A percentile compares a stretch with the other conserved stretches of the same genome.
Evolutionary conservation across 2,329 filamentous ascomycete genomes (phyloP).

Genomic region (Myriosclerotinia duriaeana): DNA sequence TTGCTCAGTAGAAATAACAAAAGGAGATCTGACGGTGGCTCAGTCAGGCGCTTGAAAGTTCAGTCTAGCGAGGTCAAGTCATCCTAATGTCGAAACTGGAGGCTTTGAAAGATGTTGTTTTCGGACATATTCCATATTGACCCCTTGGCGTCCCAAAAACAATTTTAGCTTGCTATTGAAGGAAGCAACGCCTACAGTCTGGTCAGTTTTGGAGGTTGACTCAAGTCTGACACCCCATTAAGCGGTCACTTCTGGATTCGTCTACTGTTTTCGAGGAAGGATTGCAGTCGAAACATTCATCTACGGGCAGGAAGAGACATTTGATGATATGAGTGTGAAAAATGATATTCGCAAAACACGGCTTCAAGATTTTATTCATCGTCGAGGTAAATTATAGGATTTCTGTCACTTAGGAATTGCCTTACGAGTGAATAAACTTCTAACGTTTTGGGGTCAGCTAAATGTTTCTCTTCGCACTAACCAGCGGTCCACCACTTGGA

Average conservation of each 20-base stretch:
- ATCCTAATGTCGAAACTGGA: no score
- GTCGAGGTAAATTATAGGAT: no score
- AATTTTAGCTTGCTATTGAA: background rate
- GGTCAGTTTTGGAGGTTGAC: background rate
- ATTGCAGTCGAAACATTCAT: background rate
- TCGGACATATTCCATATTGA: no score
- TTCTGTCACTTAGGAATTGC: background rate
- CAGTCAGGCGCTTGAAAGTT: no score
- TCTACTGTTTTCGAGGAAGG: no score
- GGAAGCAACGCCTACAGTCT: background rate
- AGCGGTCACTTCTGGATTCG: background rate
- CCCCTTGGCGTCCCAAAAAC: background rate
- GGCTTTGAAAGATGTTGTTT: no score
- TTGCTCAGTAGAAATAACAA: no score
- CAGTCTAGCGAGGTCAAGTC: no score
- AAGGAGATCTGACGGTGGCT: no score
- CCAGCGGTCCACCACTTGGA: background rate
- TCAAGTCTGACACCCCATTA: background rate
- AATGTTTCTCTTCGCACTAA: conserved; percentile 5
- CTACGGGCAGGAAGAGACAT: background rate
- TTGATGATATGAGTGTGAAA: background rate
- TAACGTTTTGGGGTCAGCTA: background rate
- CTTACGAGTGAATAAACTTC: background rate
- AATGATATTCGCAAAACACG: background rate
- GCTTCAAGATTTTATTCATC: background rate